Conservation (phyloP, 1,139 yeast species). For the Blastobotrys proliferans region DNA sequence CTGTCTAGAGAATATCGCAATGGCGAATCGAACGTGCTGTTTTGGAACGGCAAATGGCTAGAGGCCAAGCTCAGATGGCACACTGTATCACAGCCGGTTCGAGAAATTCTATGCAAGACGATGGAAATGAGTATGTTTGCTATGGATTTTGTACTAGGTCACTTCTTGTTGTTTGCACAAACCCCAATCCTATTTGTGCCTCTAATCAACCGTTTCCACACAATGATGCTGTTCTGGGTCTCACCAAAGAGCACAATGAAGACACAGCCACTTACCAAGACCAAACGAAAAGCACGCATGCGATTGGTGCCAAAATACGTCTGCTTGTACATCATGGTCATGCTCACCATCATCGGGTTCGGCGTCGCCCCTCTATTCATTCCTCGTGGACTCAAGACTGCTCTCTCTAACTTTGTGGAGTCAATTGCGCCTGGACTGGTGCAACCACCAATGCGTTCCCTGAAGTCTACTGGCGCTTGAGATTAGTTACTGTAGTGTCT, state of each 20-base stretch:
- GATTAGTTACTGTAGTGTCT: neutral
- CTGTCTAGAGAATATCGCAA: slow-evolving; percentile 59
- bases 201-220: slow-evolving; percentile 70
- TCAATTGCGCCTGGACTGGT: slow-evolving; percentile 22
- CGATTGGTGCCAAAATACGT: slow-evolving; percentile 32
- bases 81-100: slow-evolving; percentile 56
- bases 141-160: slow-evolving; percentile 68
- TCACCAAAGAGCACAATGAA: slow-evolving; percentile 52
- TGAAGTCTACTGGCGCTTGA: neutral
- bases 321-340: slow-evolving; percentile 41
- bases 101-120: slow-evolving; percentile 66
- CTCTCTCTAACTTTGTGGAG: slow-evolving; percentile 13
- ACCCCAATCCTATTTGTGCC: slow-evolving; percentile 66
- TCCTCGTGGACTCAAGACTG: slow-evolving; percentile 14
- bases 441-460: slow-evolving; percentile 17
- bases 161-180: slow-evolving; percentile 54
- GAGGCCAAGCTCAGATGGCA: slow-evolving; percentile 56
- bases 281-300: slow-evolving; percentile 11
- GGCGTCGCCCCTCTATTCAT: slow-evolving; percentile 22
- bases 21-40: slow-evolving; percentile 57
- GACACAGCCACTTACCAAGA: slow-evolving; percentile 5
- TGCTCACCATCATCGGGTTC: slow-evolving; percentile 36
- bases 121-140: slow-evolving; percentile 68
- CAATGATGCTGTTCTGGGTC: slow-evolving; percentile 77
- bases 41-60: slow-evolving; percentile 89